Base-by-base conservation (phyloP, 75 land plant species). In the Larix kaempferi region DNA sequence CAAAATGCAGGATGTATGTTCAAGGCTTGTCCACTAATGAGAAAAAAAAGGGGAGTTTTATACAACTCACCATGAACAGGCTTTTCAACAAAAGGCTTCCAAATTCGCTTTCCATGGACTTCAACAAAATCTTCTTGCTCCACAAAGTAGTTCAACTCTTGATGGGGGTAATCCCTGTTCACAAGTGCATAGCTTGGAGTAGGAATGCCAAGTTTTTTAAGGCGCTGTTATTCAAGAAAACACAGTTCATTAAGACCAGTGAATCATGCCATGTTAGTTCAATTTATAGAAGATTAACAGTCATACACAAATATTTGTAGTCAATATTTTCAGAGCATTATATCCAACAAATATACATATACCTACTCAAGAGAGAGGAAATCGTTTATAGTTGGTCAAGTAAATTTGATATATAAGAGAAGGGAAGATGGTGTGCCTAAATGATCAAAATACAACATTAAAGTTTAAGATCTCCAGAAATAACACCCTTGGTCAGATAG, bases 31-130 rank as follows among this genome's bases (percentile, higher is more conserved):
- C 19, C 1, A 35, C n/a, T 66, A 66, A 15, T 22, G 7, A 69
- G n/a, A 0, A 69, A 41, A 41, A 33, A 12, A 0, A 10, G n/a
- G 21, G 22, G 10, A 0, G 12, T 39, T 39, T 69, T n/a, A 63
- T 13, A 17, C 60, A 64, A 27, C 91, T 84, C 77, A 98, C 99
- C 99, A 84, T 95, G 80, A 23, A 95, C 81, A 76, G 99, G 99
- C 82, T 98, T 98, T 86, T 98, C 99, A 61, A 98, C 98, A 86
- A 98, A 98, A 33, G 99, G 99, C 84, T 98, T 98, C 86, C 88
- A 88, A 60, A 98, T 95, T 26, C 96, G 91, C 55, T 88, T 82
- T 22, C 98, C 98, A 78, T 91, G 86, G 39, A 98, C 94, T 64
- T 98, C 98, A 79, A 98, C 89, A 87, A 86, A 98, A 76, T 98